Evolutionary conservation across 495 filamentous ascomycete genomes (phyloP).

Genomic region (Penicillium pulvis): DNA sequence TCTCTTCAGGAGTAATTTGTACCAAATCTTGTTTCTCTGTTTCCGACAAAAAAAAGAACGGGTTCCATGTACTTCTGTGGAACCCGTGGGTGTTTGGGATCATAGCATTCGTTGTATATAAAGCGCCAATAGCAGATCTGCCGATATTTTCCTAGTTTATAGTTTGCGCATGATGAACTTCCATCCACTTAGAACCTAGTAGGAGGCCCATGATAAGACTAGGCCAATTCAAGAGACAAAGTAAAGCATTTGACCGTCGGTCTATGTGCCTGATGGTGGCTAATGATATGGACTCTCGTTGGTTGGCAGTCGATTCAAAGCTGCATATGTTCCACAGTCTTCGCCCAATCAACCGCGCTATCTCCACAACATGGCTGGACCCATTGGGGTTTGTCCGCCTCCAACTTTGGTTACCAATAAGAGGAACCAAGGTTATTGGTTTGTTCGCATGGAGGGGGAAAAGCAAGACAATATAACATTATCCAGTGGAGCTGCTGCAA

Average conservation of each 20-base stretch:
- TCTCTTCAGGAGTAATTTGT: slow-evolving; percentile 46
- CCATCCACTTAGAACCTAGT: neutral
- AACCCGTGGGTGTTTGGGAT: slow-evolving; percentile 32
- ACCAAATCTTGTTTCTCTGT: slow-evolving; percentile 6
- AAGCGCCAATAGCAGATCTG: slow-evolving; percentile 27
- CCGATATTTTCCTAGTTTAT: slow-evolving; percentile 17
- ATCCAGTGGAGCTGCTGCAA: neutral
- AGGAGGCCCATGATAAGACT: neutral
- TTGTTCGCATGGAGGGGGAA: neutral
- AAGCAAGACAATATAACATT: neutral
- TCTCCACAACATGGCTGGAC: slow-evolving; percentile 20
- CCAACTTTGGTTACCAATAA: neutral
- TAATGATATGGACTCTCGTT: slow-evolving; percentile 7
- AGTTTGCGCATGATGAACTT: slow-evolving; percentile 6
- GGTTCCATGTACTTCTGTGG: slow-evolving; percentile 13
- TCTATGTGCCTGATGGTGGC: slow-evolving; percentile 11
- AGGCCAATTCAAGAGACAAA: neutral
- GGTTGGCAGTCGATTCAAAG: neutral
- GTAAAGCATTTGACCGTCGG: neutral
- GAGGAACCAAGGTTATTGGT: neutral
- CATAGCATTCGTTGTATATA: slow-evolving; percentile 37
- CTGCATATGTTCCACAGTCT: slow-evolving; percentile 2
- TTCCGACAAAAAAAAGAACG: slow-evolving; percentile 19
- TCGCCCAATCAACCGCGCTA: slow-evolving; percentile 22
- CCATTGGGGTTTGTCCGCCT: slow-evolving; percentile 2